Evolutionary conservation across 1,284 basidiomycete genomes (phyloP), one percentile per base, ranked within the genome.

Genomic region (Caloboletus firmus): DNA sequence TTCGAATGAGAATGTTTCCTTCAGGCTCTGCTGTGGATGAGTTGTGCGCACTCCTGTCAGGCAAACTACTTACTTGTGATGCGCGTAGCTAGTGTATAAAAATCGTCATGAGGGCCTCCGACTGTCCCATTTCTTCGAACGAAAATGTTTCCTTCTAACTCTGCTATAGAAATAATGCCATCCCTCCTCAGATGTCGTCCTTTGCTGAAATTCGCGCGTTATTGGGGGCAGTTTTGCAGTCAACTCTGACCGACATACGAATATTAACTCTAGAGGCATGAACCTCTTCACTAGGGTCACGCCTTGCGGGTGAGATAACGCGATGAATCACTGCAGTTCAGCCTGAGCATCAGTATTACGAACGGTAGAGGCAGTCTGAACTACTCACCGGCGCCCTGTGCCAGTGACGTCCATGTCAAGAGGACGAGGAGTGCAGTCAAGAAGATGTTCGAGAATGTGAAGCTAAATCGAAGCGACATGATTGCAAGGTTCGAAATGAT

Each of bases 381-480:
- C 7, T 3, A 62, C 59, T 51, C 28, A 59, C 59, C 56, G 1
- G 49, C 57, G 13, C 51, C 45, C n/a, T 56, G 56, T 11, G 9
- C 51, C 39, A 41, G 46, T n/a, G 51, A 44, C 8, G 57, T 37
- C 48, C 51, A 60, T 3, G 49, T 35, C 32, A 44, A 50, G 26
- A 61, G 31, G 28, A 36, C 13, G 26, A 54, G 18, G 5, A 61
- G 28, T 4, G 18, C 18, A 12, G 34, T 30, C 26, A 42, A 24
- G 30, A 48, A 45, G 22, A 49, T 2, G 35, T 43, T 48, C 2
- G 31, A 40, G 15, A 43, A 40, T 4, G 49, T 12, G 11, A 40
- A 7, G 20, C 3, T 41, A 20, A 32, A 41, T 3, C n/a, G 30
- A 11, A 45, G 42, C 17, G 49, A 42, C 58, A 62, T 62, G 5